Base-by-base conservation (phyloP, 140 eudicot species). In the Bidens hawaiensis region DNA sequence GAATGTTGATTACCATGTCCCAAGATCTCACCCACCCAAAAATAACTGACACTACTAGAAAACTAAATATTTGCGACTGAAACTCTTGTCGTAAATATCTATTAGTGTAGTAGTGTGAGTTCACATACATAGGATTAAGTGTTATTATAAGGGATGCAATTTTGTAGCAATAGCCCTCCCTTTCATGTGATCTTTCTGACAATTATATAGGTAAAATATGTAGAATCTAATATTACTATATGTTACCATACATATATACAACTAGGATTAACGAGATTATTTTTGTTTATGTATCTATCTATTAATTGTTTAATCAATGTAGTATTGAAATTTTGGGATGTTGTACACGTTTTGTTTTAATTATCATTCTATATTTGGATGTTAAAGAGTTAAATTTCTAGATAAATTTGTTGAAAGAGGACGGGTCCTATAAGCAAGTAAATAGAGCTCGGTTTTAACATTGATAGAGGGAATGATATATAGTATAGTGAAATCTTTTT, bases 21-120 rank as follows among this genome's bases (percentile, higher is more conserved):
- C 94, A n/a, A 79, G 74, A 53, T 60, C 85, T 41, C 94, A 85
- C 70, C 89, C 88, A 28, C 94, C 94, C 27, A 76, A 41, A 73
- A 65, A 85, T 68, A 85, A 85, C 70, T 85, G 56, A 82, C 47
- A 38, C 45, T 38, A 12, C 16, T 38, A 38, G 15, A 38, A n/a
- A 38, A 38, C 15, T 38, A 15, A 15, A 15, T 38, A 38, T 38
- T 38, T 38, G 16, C 13, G 45, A 12, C 45, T 9, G 4, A 13
- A 36, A 36, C 10, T 36, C 45, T n/a, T 14, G 45, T 38, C 13
- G 4, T 15, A 12, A 38, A 38, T 38, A 5, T 15, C 15, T 15
- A 38, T 38, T 10, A 9, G 43, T 38, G 8, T 34, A 34, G 45
- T 38, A 11, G 45, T 38, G 12, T 36, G 12, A 10, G 4, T 10